Conservation (phyloP, 208 protist genomes). For the Acanthamoeba rhysodes region DNA sequence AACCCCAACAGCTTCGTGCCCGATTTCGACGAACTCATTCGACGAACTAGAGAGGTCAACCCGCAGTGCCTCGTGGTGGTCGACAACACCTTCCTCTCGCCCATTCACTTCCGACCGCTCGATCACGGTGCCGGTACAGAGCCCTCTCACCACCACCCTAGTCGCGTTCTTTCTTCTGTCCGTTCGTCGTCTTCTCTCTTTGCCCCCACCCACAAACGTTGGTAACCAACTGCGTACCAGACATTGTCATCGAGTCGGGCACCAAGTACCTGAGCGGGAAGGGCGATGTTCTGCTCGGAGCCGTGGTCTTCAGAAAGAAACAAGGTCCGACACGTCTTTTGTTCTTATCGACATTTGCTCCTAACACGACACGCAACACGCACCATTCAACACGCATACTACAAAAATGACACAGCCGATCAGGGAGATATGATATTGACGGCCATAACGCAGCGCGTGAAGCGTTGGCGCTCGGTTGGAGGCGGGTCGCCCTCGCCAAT, state of each 20-base stretch:
- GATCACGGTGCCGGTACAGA: neutral
- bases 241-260: constrained; percentile 96
- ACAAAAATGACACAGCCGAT: neutral
- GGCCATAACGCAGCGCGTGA: neutral
- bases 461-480: neutral
- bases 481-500: constrained; percentile 22
- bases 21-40: constrained; percentile 12
- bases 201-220: neutral
- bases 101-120: constrained; percentile 8
- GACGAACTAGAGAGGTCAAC: neutral
- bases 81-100: constrained; percentile 34
- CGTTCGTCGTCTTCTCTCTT: no score
- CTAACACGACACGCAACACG: neutral
- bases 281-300: constrained; percentile 95
- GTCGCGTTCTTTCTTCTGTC: no score
- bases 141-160: neutral
- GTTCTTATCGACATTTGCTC: neutral
- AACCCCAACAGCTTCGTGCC: neutral
- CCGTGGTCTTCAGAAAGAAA: constrained; percentile 72
- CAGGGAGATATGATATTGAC: neutral
- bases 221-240: constrained; percentile 79
- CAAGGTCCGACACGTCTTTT: no score
- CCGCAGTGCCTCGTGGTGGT: constrained; percentile 29
- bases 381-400: neutral
- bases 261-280: constrained; percentile 98